Evolutionary conservation across 129 eudicot genomes (phyloP), one percentile per base, ranked within the genome.

Genomic region (Silybum marianum): DNA sequence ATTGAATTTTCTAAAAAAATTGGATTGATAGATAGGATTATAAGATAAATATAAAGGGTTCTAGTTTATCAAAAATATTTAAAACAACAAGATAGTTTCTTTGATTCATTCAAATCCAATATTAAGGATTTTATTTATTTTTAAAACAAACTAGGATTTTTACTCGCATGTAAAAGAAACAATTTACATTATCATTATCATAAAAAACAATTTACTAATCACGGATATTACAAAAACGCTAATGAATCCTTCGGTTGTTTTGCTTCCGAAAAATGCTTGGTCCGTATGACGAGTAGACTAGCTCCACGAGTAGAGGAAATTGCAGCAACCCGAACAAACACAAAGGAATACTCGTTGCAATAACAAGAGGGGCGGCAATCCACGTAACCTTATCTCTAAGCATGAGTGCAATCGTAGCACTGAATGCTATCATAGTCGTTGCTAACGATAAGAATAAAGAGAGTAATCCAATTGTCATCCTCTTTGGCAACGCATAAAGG

Each of bases 401-500:
- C 12, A 75, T 38, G 26, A 74, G 67, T 18, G 13, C 14, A 8
- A 74, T 21, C 9, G 78, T 74, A 9, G 78, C 25, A 44, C 66
- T 24, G 21, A 75, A 72, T 21, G 77, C 77, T 34, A 72, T 72
- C 51, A 72, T 18, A 2, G 51, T 72, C 3, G 77, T 3, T 10
- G 69, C 39, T 9, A 75, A 19, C 12, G 79, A 75, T n/a, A 75
- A 8, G 39, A 75, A 51, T 22, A 82, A 60, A 9, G 80, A 74
- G 2, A 74, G 16, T 1, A 82, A 80, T 39, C 85, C 85, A 44
- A 82, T 42, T 14, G 69, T 82, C 80, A 82, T 60, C 42, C 75
- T 72, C 9, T 71, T 72, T 38, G 84, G 84, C 42, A 80, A 30
- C 13, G 71, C 46, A 75, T 73, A 73, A 12, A 81, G 75, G 36